Conservation (phyloP, 2,329 filamentous ascomycete genomes). For the Colletotrichum eremochloae region DNA sequence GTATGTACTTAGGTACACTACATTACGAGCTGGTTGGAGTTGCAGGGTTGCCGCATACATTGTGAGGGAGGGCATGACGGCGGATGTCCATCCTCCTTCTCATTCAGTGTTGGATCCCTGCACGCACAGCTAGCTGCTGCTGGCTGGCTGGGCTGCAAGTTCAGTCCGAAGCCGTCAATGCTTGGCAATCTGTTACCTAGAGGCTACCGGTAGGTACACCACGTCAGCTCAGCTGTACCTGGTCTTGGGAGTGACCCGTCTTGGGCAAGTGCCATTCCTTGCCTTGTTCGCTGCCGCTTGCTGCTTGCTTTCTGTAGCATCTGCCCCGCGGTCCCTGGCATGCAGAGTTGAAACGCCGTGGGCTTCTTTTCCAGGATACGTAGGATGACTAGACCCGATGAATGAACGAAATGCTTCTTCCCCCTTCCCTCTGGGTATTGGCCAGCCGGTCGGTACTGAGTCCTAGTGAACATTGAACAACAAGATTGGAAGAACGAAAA, state of each 20-base stretch:
- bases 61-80: too few species aligned
- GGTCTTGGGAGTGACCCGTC: neutral
- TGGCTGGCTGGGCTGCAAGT: neutral
- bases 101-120: neutral
- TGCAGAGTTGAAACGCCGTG: constrained; percentile 3
- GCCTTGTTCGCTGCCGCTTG: constrained; percentile 3
- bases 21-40: too few species aligned
- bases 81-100: too few species aligned
- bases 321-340: constrained; percentile 13
- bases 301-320: constrained; percentile 3
- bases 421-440: neutral
- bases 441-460: neutral
- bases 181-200: constrained; percentile 9
- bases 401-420: neutral
- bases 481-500: neutral
- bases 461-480: too few species aligned
- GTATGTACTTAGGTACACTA: neutral
- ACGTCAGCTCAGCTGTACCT: constrained; percentile 6
- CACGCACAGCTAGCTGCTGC: neutral
- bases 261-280: constrained; percentile 14
- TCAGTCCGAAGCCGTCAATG: constrained; percentile 12
- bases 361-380: neutral
- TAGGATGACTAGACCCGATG: constrained; percentile 19
- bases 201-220: too few species aligned
- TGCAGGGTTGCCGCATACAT: too few species aligned